Evolutionary conservation across 2,329 filamentous ascomycete species (phyloP).

Genomic region (Colletotrichum aenigma): DNA sequence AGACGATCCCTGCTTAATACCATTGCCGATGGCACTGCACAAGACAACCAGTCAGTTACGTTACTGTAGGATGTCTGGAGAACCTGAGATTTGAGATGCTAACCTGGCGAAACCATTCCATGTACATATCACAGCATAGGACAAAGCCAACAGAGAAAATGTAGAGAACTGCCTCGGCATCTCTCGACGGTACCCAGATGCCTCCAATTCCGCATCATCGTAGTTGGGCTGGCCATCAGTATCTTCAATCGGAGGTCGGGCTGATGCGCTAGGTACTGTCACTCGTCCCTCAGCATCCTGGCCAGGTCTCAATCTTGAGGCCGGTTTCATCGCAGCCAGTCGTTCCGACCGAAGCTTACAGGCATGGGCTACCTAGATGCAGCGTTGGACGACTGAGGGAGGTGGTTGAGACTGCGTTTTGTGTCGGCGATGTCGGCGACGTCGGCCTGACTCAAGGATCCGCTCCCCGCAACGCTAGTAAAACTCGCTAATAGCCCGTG

Average conservation of each 20-base stretch:
- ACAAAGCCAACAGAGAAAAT: slow-evolving; percentile 28
- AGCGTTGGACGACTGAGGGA: neutral
- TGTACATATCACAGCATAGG: slow-evolving; percentile 33
- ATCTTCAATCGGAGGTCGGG: neutral
- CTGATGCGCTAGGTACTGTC: neutral
- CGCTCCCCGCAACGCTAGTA: neutral
- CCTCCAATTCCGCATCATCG: slow-evolving; percentile 34
- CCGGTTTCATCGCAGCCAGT: neutral
- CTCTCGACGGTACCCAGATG: slow-evolving; percentile 30
- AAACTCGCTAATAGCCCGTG: neutral
- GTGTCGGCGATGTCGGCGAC: neutral
- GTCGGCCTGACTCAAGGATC: neutral
- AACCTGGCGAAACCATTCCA: slow-evolving; percentile 32
- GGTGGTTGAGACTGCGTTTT: neutral
- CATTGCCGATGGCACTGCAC: slow-evolving; percentile 26
- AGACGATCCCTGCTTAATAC: slow-evolving; percentile 27
- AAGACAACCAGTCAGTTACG: neutral
- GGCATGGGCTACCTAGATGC: neutral
- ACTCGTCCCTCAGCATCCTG: neutral
- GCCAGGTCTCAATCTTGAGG: neutral
- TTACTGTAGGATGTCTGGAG: neutral
- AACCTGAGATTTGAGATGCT: neutral
- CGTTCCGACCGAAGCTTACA: neutral
- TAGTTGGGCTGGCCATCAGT: neutral
- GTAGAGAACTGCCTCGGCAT: slow-evolving; percentile 35